Conservation (phyloP, 2,329 filamentous ascomycete genomes). For the Calonectria naviculata region DNA sequence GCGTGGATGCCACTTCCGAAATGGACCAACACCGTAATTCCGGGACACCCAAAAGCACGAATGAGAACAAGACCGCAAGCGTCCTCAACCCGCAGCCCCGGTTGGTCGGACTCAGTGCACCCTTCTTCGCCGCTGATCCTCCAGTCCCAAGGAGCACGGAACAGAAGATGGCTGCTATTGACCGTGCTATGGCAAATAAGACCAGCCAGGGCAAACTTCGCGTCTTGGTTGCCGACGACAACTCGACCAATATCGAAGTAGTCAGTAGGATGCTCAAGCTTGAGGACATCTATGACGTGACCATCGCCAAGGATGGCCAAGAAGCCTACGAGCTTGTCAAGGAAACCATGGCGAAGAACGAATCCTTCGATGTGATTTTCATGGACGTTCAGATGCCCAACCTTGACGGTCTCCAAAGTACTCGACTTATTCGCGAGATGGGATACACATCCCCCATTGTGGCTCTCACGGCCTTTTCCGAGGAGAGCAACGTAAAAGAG, state of each 20-base stretch:
- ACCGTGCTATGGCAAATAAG: slow-evolving; percentile 72
- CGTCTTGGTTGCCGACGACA: slow-evolving; percentile 85
- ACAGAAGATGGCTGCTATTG: slow-evolving; percentile 73
- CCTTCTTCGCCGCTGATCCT: slow-evolving; percentile 74
- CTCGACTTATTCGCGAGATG: slow-evolving; percentile 84
- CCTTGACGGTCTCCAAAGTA: slow-evolving; percentile 88
- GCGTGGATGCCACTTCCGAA: slow-evolving; percentile 54
- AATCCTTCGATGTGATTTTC: slow-evolving; percentile 87
- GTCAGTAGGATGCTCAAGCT: slow-evolving; percentile 76
- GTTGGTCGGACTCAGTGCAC: slow-evolving; percentile 83
- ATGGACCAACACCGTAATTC: slow-evolving; percentile 49
- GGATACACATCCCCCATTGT: slow-evolving; percentile 92
- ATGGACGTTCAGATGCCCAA: slow-evolving; percentile 99
- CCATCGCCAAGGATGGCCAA: slow-evolving; percentile 86
- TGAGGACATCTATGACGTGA: slow-evolving; percentile 87
- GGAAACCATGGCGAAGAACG: slow-evolving; percentile 78
- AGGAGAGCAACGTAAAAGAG: slow-evolving; percentile 89
- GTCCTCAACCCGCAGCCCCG: slow-evolving; percentile 78
- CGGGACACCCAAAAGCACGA: slow-evolving; percentile 34
- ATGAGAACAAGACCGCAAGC: slow-evolving; percentile 44
- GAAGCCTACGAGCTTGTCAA: slow-evolving; percentile 91
- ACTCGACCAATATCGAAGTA: slow-evolving; percentile 68
- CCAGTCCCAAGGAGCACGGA: slow-evolving; percentile 53
- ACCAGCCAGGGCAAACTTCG: slow-evolving; percentile 73
- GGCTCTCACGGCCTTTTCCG: slow-evolving; percentile 88